phyloP scores from a whole-genome alignment of 495 filamentous ascomycete species.

The Neurospora tetraspora region DNA sequence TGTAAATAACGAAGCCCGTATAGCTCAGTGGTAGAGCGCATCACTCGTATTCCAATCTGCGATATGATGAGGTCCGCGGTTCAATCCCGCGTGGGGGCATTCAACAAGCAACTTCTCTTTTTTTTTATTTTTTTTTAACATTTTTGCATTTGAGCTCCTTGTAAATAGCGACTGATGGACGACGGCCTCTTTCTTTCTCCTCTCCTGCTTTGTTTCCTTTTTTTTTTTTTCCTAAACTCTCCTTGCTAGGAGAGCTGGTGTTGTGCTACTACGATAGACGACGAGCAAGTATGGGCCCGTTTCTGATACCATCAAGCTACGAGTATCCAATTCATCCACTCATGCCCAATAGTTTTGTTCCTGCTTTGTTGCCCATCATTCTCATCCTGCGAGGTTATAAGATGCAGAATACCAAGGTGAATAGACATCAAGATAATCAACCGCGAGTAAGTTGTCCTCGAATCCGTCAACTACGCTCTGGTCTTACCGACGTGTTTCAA shows the following conservation, averaged over 20 bases:
- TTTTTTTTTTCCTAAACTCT: neutral
- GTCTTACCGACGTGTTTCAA: neutral
- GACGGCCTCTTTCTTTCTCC: no score
- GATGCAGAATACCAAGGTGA: neutral
- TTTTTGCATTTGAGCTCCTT: no score
- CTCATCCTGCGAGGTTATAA: neutral
- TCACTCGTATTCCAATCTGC: slow-evolving; percentile 4
- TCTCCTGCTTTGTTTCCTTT: no score
- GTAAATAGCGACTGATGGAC: no score
- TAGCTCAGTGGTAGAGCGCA: slow-evolving; percentile 14
- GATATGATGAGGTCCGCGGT: slow-evolving; percentile 3
- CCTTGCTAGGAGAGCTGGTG: neutral
- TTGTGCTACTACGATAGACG: neutral
- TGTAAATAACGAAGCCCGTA: neutral
- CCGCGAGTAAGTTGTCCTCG: neutral
- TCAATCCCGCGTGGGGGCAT: slow-evolving; percentile 6
- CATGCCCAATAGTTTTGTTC: neutral
- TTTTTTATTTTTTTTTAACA: neutral
- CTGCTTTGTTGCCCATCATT: neutral
- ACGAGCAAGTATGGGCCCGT: neutral
- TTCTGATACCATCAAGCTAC: neutral
- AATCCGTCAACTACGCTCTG: neutral
- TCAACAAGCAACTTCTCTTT: neutral
- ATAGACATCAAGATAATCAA: neutral
- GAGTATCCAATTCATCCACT: neutral